These are phyloP conservation scores for Craspedostauros australis DNA, from an alignment of 108 stramenopile genomes.

Conservation along the genomic window DNA sequence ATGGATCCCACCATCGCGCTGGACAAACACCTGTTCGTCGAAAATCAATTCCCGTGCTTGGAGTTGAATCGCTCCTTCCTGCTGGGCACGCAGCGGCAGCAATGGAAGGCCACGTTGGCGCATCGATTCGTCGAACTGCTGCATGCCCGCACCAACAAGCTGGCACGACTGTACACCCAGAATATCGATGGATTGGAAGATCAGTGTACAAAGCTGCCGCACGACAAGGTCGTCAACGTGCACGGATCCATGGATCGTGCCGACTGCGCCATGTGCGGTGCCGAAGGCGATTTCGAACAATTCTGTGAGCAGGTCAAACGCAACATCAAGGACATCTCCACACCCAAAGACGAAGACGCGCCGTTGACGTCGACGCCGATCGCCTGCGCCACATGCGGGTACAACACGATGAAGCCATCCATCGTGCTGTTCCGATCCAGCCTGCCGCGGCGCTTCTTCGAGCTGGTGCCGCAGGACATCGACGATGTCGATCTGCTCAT, in stretches of 20 bases:
- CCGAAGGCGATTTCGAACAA: constrained; percentile 39
- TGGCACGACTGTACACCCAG: constrained; percentile 87
- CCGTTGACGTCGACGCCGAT: constrained; percentile 63
- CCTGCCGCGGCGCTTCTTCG: constrained; percentile 69
- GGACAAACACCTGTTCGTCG: constrained; percentile 64
- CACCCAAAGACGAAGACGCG: constrained; percentile 37
- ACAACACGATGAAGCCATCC: constrained; percentile 67
- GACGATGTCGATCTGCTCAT: constrained; percentile 58
- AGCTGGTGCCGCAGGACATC: constrained; percentile 52
- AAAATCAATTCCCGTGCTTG: constrained; percentile 79
- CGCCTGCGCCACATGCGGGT: constrained; percentile 49
- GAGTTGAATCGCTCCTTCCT: constrained; percentile 81
- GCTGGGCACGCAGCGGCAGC: constrained; percentile 51
- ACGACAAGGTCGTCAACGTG: constrained; percentile 63
- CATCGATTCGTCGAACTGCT: constrained; percentile 84
- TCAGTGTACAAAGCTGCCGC: constrained; percentile 58
- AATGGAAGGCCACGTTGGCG: constrained; percentile 75
- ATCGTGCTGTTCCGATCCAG: constrained; percentile 76
- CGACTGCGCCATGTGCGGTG: constrained; percentile 67
- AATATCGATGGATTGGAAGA: constrained; percentile 95
- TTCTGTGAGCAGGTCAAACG: constrained; percentile 50
- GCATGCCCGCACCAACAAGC: constrained; percentile 53
- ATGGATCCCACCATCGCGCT: constrained; percentile 55
- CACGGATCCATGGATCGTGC: constrained; percentile 85
- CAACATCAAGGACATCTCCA: constrained; percentile 75